Evolutionary conservation across 148 eudicot species (phyloP), one percentile per base, ranked within the genome.

Genomic region (Cornus suecica): DNA sequence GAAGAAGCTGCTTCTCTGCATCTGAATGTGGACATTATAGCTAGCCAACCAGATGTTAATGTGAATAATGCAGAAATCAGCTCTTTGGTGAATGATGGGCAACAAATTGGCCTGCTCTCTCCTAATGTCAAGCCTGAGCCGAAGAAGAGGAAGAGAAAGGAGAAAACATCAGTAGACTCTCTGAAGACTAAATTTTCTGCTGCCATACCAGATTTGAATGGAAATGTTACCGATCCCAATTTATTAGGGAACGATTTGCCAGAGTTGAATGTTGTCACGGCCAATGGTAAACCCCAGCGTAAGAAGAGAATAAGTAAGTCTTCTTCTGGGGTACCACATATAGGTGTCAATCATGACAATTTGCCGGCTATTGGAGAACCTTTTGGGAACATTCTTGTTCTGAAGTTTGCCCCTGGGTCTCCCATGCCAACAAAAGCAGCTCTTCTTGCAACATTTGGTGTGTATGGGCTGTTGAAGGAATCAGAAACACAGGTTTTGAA

Each of bases 191-290:
- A 32, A 24, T 54, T 34, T 81, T 27, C 48, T 51, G 27, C 83
- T 45, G 68, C 62, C 66, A 74, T 80, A 30, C 87, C 88, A 42
- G 91, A 83, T 75, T 81, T 86, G 79, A 80, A 84, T 83, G 86
- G 84, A 58, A 87, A 79, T 69, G 74, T 31, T 66, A 32, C 76
- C 24, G 82, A 83, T 48, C 65, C 76, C 37, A 65, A 48, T 75
- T 72, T 77, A 41, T 54, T 23, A 15, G 79, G 71, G 25, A 71
- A 71, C 13, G 66, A 37, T 62, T 22, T 61, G 60, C 74, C 81
- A 22, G 79, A 68, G 27, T 8, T 62, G 61, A 79, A 70, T 11
- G 22, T 18, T 31, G 30, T 65, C 30, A 32, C 78, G 37, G 31
- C 71, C 42, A 77, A 74, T 41, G 65, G 23, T 73, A 56, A 81